Evolutionary conservation across 805 yeast species (phyloP).

Genomic region (Yarrowia hollandica): DNA sequence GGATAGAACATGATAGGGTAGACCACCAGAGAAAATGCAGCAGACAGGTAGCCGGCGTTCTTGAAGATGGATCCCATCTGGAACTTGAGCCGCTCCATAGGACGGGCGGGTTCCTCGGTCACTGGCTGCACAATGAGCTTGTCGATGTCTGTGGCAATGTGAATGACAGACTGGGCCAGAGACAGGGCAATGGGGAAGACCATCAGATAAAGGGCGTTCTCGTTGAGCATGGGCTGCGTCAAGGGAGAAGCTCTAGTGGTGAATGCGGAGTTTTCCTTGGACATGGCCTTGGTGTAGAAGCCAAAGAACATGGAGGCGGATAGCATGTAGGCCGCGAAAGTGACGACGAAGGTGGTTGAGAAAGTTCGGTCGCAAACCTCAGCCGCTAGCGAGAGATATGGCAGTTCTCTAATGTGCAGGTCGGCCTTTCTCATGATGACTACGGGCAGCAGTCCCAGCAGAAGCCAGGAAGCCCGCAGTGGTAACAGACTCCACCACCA

Average conservation of each 20-base stretch:
- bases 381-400: slow-evolving; percentile 29
- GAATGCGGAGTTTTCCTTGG: slow-evolving; percentile 5
- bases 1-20: slow-evolving; percentile 32
- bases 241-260: not conserved
- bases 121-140: slow-evolving; percentile 12
- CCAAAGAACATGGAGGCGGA: slow-evolving; percentile 17
- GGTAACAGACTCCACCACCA: slow-evolving; percentile 29
- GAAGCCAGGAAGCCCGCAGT: slow-evolving; percentile 7
- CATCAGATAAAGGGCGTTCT: slow-evolving; percentile 2
- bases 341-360: slow-evolving; percentile 17
- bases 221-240: slow-evolving; percentile 28
- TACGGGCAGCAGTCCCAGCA: slow-evolving; percentile 27
- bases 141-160: slow-evolving; percentile 16
- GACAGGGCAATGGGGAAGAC: slow-evolving; percentile 23
- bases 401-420: slow-evolving; percentile 29
- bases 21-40: slow-evolving; percentile 27
- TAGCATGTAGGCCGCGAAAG: not conserved
- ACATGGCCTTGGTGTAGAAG: slow-evolving; percentile 18
- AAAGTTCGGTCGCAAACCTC: slow-evolving; percentile 18
- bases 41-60: not conserved
- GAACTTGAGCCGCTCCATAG: slow-evolving; percentile 3
- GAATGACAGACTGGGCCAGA: not conserved
- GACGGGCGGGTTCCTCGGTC: slow-evolving; percentile 8
- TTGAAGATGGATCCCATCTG: not conserved
- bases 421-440: slow-evolving; percentile 32